Evolutionary conservation across 2,329 filamentous ascomycete genomes (phyloP).

Genomic region (Neurospora sp.): DNA sequence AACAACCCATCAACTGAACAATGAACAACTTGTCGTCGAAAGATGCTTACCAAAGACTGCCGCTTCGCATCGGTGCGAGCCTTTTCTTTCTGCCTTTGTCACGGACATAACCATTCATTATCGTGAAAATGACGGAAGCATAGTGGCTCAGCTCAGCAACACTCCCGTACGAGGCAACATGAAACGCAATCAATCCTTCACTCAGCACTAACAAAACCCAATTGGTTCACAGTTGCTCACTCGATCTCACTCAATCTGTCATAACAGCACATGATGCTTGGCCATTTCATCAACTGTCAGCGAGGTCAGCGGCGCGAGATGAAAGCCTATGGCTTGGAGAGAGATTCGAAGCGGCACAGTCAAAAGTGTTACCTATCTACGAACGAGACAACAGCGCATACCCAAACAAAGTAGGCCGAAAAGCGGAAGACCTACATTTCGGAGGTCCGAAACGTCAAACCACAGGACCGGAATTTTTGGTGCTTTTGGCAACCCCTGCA

Average conservation of each 20-base stretch:
- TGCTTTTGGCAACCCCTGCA: not conserved
- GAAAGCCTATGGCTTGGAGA: not conserved
- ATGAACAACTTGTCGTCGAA: not conserved
- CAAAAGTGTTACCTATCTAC: not conserved
- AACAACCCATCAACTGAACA: not conserved
- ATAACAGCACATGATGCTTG: not conserved
- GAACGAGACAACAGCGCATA: not conserved
- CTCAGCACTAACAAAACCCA: not conserved
- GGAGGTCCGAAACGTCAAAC: not conserved
- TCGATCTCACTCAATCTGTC: not conserved
- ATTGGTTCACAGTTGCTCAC: not conserved
- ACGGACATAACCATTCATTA: not conserved
- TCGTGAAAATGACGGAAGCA: not conserved
- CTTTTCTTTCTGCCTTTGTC: not conserved
- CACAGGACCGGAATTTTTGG: not conserved
- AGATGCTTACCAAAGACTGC: not conserved
- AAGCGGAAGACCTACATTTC: not conserved
- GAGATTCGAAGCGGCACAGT: not conserved
- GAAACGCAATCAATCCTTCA: not conserved
- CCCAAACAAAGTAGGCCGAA: not conserved
- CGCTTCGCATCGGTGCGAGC: not conserved
- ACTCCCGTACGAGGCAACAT: not conserved
- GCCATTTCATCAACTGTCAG: not conserved
- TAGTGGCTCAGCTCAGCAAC: not conserved
- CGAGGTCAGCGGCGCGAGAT: not conserved